phyloP scores from a whole-genome alignment of 106 monocot species.

The Agapanthus africanus region DNA sequence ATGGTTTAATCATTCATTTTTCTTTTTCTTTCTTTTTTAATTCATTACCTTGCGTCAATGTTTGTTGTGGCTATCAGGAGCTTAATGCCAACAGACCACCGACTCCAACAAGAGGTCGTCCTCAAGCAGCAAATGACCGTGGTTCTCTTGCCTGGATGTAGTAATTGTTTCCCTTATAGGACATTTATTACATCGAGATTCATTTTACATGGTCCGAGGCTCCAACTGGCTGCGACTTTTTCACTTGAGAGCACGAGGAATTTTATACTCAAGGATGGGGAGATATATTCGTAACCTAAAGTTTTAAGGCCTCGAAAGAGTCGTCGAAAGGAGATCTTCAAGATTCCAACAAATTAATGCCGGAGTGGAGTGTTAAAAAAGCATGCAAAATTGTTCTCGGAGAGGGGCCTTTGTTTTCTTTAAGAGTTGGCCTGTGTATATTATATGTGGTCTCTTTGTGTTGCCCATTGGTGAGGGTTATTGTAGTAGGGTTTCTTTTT shows the following conservation, averaged over 20 bases:
- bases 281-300: background rate
- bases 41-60: background rate
- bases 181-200: slow-evolving; percentile 6
- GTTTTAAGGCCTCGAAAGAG: slow-evolving; percentile 3
- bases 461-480: slow-evolving; percentile 12
- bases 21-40: background rate
- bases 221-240: background rate
- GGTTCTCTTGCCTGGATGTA: slow-evolving; percentile 91
- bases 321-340: background rate
- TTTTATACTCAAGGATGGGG: slow-evolving; percentile 2
- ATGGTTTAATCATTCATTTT: background rate
- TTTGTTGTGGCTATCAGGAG: slow-evolving; percentile 40
- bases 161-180: background rate
- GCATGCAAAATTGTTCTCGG: background rate
- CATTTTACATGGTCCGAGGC: background rate
- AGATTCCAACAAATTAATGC: background rate
- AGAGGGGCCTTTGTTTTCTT: background rate
- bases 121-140: slow-evolving; percentile 76
- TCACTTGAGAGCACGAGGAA: slow-evolving; percentile 3
- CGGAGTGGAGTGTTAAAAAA: background rate
- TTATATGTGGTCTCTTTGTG: slow-evolving; percentile 11
- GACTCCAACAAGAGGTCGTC: slow-evolving; percentile 90
- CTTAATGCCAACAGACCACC: slow-evolving; percentile 95
- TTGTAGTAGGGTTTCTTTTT: slow-evolving; percentile 18
- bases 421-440: slow-evolving; percentile 16